These are phyloP conservation scores for Cercospora sojina DNA, from an alignment of 2,329 filamentous ascomycete genomes.

Conservation along the genomic window DNA sequence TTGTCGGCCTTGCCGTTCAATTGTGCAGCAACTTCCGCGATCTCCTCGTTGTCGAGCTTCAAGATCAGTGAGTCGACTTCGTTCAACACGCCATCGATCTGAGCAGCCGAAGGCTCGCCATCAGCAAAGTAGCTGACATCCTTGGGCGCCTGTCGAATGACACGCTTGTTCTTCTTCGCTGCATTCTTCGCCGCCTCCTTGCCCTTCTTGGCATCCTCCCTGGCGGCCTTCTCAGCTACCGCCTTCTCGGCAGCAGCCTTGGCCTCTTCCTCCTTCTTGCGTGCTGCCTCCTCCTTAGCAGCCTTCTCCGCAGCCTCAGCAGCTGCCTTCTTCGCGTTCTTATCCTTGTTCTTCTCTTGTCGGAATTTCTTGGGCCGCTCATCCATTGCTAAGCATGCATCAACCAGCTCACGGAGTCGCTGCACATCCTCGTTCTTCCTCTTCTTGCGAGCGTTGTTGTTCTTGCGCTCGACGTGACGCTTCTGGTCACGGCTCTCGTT, in stretches of 20 bases:
- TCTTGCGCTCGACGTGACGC: constrained; percentile 97
- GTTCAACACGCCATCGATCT: constrained; percentile 78
- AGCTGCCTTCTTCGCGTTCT: constrained; percentile 92
- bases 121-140: constrained; percentile 92
- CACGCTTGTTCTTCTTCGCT: constrained; percentile 99
- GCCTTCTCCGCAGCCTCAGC: constrained; percentile 90
- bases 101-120: constrained; percentile 68
- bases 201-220: constrained; percentile 85
- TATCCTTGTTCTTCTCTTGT: constrained; percentile 84
- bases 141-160: constrained; percentile 90
- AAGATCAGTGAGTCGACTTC: constrained; percentile 84
- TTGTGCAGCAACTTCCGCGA: constrained; percentile 77
- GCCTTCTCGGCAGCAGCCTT: constrained; percentile 72
- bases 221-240: constrained; percentile 78
- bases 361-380: constrained; percentile 98
- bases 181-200: constrained; percentile 99
- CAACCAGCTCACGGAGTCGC: constrained; percentile 84
- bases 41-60: constrained; percentile 88
- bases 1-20: constrained; percentile 75
- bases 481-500: constrained; percentile 99
- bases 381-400: constrained; percentile 79
- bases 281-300: constrained; percentile 77
- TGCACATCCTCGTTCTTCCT: constrained; percentile 98
- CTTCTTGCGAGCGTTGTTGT: constrained; percentile 96
- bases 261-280: constrained; percentile 74